Conservation (phyloP, 2,329 filamentous ascomycete species). For the Herpomyces periplanetae region DNA sequence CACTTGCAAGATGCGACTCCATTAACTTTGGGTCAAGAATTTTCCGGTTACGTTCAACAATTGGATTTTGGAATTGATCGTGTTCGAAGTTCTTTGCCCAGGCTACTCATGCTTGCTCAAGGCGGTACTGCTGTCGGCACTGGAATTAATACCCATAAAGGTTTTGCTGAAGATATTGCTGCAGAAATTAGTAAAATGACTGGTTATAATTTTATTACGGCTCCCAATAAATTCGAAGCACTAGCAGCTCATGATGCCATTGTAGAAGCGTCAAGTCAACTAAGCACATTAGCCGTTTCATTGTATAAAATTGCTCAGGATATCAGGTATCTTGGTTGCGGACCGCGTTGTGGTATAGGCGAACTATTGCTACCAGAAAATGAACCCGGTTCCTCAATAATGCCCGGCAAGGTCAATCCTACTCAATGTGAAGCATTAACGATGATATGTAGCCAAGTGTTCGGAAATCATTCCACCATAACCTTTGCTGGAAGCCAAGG, state of each 20-base stretch:
- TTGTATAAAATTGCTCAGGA: constrained; percentile 96
- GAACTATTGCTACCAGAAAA: constrained; percentile 85
- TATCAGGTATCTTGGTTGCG: constrained; percentile 79
- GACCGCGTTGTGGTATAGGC: constrained; percentile 71
- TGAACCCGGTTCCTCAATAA: constrained; percentile 87
- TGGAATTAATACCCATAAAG: constrained; percentile 82
- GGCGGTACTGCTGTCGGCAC: constrained; percentile 89
- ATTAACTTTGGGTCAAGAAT: constrained; percentile 76
- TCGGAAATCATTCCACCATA: constrained; percentile 76
- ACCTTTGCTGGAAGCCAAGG: constrained; percentile 88
- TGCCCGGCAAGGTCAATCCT: constrained; percentile 97
- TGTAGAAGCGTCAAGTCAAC: constrained; percentile 60
- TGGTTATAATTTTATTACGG: constrained; percentile 66
- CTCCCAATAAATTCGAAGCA: constrained; percentile 95
- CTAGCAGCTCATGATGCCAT: constrained; percentile 82
- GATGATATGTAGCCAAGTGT: constrained; percentile 89
- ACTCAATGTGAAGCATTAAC: constrained; percentile 92
- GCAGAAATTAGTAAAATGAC: constrained; percentile 70
- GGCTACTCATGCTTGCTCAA: constrained; percentile 56
- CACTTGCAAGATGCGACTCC: constrained; percentile 92
- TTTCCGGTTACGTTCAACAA: constrained; percentile 85
- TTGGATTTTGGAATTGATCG: constrained; percentile 64
- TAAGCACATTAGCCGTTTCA: constrained; percentile 67
- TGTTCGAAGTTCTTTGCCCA: constrained; percentile 39
- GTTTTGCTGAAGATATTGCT: constrained; percentile 74